Conservation (phyloP, 2,329 filamentous ascomycete species). For the Colletotrichum navitas region DNA sequence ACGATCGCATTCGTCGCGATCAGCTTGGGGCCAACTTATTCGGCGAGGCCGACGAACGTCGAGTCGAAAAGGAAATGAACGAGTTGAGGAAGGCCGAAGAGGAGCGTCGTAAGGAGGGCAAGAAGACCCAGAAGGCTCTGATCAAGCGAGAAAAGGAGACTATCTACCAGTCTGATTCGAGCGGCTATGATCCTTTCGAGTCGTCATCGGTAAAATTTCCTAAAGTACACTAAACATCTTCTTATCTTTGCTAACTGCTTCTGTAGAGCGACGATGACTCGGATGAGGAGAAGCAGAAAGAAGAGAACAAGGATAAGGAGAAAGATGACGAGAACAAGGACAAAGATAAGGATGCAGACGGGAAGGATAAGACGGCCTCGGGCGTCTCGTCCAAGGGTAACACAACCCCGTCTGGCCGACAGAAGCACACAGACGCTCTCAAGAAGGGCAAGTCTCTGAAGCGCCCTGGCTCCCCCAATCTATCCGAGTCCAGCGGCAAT, state of each 20-base stretch:
- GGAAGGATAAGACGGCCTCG: constrained; percentile 65
- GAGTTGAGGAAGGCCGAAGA: constrained; percentile 77
- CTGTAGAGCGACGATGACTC: constrained; percentile 64
- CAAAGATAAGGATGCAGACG: constrained; percentile 71
- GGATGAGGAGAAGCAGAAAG: constrained; percentile 51
- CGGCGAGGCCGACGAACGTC: constrained; percentile 74
- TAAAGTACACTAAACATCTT: background rate
- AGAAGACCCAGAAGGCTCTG: constrained; percentile 82
- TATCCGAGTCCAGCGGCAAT: constrained; percentile 92
- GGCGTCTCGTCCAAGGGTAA: constrained; percentile 77
- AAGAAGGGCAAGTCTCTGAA: constrained; percentile 78
- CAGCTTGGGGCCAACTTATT: constrained; percentile 92
- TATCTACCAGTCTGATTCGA: constrained; percentile 82
- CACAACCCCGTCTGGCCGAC: constrained; percentile 66
- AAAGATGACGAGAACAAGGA: constrained; percentile 66
- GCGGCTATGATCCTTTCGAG: constrained; percentile 57
- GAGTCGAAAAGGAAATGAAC: constrained; percentile 80
- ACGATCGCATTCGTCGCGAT: constrained; percentile 80
- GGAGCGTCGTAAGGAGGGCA: constrained; percentile 77
- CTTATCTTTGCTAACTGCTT: constrained; percentile 41
- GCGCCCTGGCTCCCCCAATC: constrained; percentile 85
- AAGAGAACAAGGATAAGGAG: constrained; percentile 44
- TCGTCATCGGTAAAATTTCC: constrained; percentile 50
- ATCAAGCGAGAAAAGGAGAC: constrained; percentile 88
- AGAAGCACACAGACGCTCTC: constrained; percentile 57